These are phyloP conservation scores for Fusarium metavorans DNA, from an alignment of 2,329 filamentous ascomycete genomes.

Conservation along the genomic window DNA sequence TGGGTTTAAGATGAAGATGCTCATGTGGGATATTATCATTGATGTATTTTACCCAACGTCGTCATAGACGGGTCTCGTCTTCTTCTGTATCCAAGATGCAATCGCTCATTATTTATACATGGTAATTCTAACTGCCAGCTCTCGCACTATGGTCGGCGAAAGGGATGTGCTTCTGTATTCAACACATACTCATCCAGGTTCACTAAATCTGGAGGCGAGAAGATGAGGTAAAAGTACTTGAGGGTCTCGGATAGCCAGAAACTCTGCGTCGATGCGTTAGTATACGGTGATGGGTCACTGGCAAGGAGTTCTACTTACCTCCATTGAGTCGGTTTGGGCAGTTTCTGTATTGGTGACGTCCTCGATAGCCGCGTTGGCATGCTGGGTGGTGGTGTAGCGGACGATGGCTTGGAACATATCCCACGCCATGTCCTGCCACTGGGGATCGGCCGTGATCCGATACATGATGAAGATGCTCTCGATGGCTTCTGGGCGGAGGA, in stretches of 20 bases:
- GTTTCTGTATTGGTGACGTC: conserved; percentile 54
- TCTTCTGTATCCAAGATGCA: not conserved
- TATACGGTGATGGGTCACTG: not conserved
- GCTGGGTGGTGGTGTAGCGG: conserved; percentile 58
- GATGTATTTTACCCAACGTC: not conserved
- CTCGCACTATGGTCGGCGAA: conserved; percentile 37
- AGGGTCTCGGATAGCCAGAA: conserved; percentile 81
- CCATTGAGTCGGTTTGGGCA: conserved; percentile 69
- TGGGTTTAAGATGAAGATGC: not conserved
- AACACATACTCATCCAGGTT: conserved; percentile 77
- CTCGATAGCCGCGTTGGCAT: conserved; percentile 61
- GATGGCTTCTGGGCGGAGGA: conserved; percentile 64
- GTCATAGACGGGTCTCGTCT: not conserved
- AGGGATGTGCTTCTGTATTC: conserved; percentile 66
- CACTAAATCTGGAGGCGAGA: conserved; percentile 71
- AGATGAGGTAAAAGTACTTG: conserved; percentile 81
- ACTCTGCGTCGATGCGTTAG: conserved; percentile 58
- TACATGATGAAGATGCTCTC: conserved; percentile 64
- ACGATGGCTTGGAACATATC: conserved; percentile 63
- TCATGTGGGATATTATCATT: not conserved
- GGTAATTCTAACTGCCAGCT: not conserved
- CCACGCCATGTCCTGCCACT: conserved; percentile 65
- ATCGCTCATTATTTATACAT: not conserved
- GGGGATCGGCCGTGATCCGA: conserved; percentile 61
- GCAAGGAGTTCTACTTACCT: conserved; percentile 53